These are phyloP conservation scores for Sisymbrium irio DNA, from an alignment of 345 rosid genomes.

Conservation along the genomic window DNA sequence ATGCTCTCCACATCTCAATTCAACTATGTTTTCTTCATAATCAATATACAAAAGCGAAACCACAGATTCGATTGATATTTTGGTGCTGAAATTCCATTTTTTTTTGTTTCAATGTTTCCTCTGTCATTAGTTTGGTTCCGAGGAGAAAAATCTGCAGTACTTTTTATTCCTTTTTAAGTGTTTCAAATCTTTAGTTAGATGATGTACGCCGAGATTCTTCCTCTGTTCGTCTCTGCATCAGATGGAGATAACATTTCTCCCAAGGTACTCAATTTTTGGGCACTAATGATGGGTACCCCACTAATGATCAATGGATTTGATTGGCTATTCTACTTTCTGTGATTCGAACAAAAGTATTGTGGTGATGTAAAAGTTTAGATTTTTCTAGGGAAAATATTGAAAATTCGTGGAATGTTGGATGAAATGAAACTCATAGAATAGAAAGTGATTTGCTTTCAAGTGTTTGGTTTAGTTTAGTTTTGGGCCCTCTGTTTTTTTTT, in stretches of 20 bases:
- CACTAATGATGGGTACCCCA: too few relatives aligned
- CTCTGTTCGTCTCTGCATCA: slow-evolving; percentile 18
- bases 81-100: not conserved
- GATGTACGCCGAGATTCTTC: slow-evolving; percentile 27
- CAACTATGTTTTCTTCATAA: not conserved
- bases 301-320: too few relatives aligned
- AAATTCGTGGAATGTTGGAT: too few relatives aligned
- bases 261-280: slow-evolving; percentile 37
- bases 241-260: slow-evolving; percentile 47
- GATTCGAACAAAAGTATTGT: not conserved
- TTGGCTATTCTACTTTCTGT: not conserved
- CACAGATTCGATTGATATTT: slow-evolving; percentile 26
- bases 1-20: not conserved
- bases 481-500: too few relatives aligned
- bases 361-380: not conserved
- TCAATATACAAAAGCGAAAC: slow-evolving; percentile 15
- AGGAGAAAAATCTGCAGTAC: slow-evolving; percentile 9
- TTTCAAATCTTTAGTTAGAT: slow-evolving; percentile 23
- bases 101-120: slow-evolving; percentile 12
- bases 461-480: too few relatives aligned
- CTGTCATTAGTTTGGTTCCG: slow-evolving; percentile 24
- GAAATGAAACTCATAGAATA: too few relatives aligned
- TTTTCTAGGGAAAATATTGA: too few relatives aligned
- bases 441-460: not conserved
- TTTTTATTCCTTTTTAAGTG: not conserved